phyloP scores from a whole-genome alignment of 306 rosid genomes.

The Alnus rubra region DNA sequence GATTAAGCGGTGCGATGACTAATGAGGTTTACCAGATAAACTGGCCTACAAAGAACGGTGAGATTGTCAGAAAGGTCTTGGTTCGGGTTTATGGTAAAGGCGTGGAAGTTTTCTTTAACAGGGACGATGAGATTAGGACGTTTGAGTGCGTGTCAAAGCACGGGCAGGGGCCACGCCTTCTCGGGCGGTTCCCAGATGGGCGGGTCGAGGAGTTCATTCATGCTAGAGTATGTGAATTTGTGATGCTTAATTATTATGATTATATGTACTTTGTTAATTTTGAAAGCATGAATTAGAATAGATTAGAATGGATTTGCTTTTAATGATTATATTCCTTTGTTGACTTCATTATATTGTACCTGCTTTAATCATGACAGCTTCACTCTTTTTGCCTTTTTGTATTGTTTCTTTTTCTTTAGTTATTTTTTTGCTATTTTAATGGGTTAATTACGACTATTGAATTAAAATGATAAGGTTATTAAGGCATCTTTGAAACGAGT shows the following conservation, averaged over 20 bases:
- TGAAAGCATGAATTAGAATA: neutral
- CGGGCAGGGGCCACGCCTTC: conserved; percentile 94
- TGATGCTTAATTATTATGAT: neutral
- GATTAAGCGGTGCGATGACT: conserved; percentile 89
- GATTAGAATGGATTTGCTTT: neutral
- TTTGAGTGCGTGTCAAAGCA: conserved; percentile 74
- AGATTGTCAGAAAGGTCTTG: conserved; percentile 52
- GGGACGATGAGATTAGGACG: conserved; percentile 76
- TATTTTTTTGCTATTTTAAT: neutral
- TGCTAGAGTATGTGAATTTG: conserved; percentile 65
- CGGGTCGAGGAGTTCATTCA: conserved; percentile 92
- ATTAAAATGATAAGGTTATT: neutral
- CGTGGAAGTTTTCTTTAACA: conserved; percentile 71
- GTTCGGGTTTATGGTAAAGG: conserved; percentile 87
- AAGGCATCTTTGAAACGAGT: neutral
- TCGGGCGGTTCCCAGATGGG: conserved; percentile 69
- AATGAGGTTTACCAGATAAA: conserved; percentile 78
- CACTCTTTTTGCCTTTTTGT: neutral
- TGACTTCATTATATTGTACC: neutral
- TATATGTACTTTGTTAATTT: neutral
- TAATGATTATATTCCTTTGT: neutral
- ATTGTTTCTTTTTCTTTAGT: neutral
- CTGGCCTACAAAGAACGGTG: conserved; percentile 63
- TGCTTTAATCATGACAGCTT: neutral
- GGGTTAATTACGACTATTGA: neutral